phyloP scores from a whole-genome alignment of 2,329 filamentous ascomycete species.

The Trichoderma cornu-damae region DNA sequence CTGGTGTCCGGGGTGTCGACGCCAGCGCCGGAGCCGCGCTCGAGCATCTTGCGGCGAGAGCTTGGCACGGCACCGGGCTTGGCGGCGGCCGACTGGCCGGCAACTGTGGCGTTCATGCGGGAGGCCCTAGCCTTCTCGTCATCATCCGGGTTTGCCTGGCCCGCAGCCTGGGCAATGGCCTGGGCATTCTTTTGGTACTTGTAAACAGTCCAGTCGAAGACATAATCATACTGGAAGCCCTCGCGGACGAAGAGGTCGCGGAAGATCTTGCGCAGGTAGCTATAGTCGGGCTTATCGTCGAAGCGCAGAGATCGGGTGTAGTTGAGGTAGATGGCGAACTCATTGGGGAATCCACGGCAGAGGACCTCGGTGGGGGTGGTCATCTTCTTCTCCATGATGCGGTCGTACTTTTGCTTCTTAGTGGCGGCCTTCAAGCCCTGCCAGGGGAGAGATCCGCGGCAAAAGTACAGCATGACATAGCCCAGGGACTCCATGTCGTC shows the following conservation, averaged over 20 bases:
- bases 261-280: constrained; percentile 99
- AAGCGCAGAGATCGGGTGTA: constrained; percentile 98
- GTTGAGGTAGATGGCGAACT: constrained; percentile 99
- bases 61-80: constrained; percentile 71
- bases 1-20: constrained; percentile 67
- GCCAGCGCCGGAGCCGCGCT: constrained; percentile 53
- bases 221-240: constrained; percentile 99
- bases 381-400: constrained; percentile 99
- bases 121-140: constrained; percentile 71
- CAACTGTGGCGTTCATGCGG: constrained; percentile 60
- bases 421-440: constrained; percentile 97
- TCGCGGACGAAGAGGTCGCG: constrained; percentile 97
- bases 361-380: constrained; percentile 97
- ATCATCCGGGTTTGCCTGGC: constrained; percentile 60
- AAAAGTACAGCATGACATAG: constrained; percentile 99
- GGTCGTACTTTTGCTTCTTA: constrained; percentile 99
- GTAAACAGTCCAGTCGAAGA: constrained; percentile 99
- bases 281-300: constrained; percentile 99
- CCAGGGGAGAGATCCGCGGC: constrained; percentile 97
- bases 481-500: constrained; percentile 99
- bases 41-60: constrained; percentile 80
- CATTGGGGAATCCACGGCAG: constrained; percentile 97
- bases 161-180: constrained; percentile 80
- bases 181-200: constrained; percentile 99
- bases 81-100: constrained; percentile 56